Percentiles rank a stretch among this genome's conserved stretches.
These are phyloP conservation scores for Pseudozyma hubeiensis DNA, from an alignment of 1,284 basidiomycete genomes.

Conservation along the genomic window DNA sequence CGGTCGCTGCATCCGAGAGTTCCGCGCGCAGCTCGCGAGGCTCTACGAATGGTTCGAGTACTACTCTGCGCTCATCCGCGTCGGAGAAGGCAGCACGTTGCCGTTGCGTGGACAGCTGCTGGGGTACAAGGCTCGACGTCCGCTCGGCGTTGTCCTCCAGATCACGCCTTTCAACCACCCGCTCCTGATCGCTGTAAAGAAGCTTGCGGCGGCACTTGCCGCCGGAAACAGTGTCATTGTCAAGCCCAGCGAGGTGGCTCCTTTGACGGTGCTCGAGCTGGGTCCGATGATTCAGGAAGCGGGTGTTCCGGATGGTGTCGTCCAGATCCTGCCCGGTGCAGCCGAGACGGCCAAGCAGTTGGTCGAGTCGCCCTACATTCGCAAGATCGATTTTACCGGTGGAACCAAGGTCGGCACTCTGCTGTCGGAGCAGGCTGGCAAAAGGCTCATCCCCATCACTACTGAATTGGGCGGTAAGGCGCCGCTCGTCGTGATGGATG, in stretches of 20 bases:
- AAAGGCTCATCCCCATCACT: conserved; percentile 79
- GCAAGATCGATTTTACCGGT: conserved; percentile 85
- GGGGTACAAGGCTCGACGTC: conserved; percentile 81
- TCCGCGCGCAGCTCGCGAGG: conserved; percentile 32
- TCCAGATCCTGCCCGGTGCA: conserved; percentile 79
- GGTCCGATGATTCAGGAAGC: conserved; percentile 75
- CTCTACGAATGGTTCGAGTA: conserved; percentile 45
- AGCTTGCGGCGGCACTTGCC: conserved; percentile 84
- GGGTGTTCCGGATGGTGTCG: conserved; percentile 80
- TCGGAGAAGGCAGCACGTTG: conserved; percentile 59
- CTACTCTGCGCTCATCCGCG: conserved; percentile 16
- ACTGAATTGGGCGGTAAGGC: conserved; percentile 74
- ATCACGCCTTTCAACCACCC: conserved; percentile 72
- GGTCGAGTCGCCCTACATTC: conserved; percentile 75
- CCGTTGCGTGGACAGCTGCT: conserved; percentile 81
- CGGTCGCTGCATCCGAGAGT: conserved; percentile 34
- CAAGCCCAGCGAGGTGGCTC: conserved; percentile 84
- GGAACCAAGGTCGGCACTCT: conserved; percentile 80
- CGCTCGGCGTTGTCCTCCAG: conserved; percentile 84
- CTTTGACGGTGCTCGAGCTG: conserved; percentile 81
- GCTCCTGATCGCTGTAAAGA: conserved; percentile 86
- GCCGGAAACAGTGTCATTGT: conserved; percentile 79
- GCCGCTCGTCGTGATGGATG: conserved; percentile 80
- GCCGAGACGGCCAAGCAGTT: conserved; percentile 76
- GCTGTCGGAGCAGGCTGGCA: conserved; percentile 78